A percentile compares a stretch with the other conserved stretches of the same genome.
Conservation (phyloP, 305 asterid species). For the Fraxinus platypoda region DNA sequence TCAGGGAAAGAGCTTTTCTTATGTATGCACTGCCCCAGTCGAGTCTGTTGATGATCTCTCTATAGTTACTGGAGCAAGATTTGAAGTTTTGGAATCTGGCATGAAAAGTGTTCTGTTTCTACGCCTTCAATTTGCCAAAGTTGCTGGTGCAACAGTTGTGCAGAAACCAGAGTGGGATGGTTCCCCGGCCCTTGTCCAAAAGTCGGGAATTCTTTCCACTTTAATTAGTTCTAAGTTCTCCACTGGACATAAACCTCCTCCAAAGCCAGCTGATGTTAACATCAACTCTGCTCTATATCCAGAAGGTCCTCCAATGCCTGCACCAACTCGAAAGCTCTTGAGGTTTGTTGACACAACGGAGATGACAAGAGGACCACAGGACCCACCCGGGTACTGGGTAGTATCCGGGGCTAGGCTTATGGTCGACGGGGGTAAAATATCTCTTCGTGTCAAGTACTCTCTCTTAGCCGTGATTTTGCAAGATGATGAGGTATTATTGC, state of each 20-base stretch:
- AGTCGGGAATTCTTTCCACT: constrained; percentile 72
- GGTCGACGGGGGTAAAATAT: constrained; percentile 62
- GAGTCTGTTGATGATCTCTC: constrained; percentile 66
- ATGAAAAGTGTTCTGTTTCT: constrained; percentile 64
- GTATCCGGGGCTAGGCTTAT: constrained; percentile 81
- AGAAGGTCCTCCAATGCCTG: constrained; percentile 70
- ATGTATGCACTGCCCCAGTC: constrained; percentile 64
- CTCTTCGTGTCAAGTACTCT: constrained; percentile 69
- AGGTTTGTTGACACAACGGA: constrained; percentile 69
- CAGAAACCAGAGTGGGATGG: constrained; percentile 76
- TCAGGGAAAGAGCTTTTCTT: constrained; percentile 71
- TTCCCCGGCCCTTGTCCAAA: constrained; percentile 54
- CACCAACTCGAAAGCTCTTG: constrained; percentile 57
- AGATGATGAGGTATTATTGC: constrained; percentile 48
- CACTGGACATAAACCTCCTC: constrained; percentile 55
- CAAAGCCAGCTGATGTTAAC: constrained; percentile 60
- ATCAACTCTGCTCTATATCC: constrained; percentile 76
- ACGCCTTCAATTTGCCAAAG: constrained; percentile 55
- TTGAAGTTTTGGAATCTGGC: constrained; percentile 59
- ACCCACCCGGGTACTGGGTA: constrained; percentile 77
- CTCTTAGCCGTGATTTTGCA: constrained; percentile 50
- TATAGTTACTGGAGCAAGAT: constrained; percentile 67
- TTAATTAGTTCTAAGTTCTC: constrained; percentile 55
- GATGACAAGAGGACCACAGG: constrained; percentile 79
- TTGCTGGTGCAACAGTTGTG: constrained; percentile 51